Evolutionary conservation across 805 yeast species (phyloP), one percentile per base, ranked within the genome.

Genomic region (Blastobotrys americana): DNA sequence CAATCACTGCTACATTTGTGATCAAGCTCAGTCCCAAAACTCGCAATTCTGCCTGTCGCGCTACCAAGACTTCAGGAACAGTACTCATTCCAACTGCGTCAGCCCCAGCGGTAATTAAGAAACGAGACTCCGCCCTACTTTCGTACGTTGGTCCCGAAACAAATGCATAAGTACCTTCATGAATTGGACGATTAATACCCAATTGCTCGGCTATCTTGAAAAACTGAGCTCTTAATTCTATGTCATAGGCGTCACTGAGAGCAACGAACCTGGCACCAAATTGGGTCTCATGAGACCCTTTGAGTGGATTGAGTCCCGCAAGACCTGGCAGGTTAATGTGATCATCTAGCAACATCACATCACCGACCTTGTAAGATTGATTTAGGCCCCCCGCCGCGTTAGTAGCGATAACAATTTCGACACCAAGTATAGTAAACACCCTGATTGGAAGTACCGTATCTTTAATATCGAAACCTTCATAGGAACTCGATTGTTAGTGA

Each of bases 1-100:
- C 82, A 20, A 74, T 73, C 4, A 88, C 84, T 31, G 86, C 88
- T 1, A 77, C 80, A 59, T 90, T 90, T 17, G 97, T 90, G 54
- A 90, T 82, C 49, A 93, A 71, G 51, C 93, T 82, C 35, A 90
- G 63, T 0, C 97, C 97, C 50, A 90, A 67, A 3, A 88, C 95
- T 51, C 70, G 73, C 67, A 93, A 64, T 1, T 89, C 95, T 47
- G 80, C 74, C 62, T 93, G 97, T 61, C 95, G 79, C 1, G 96
- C 97, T 16, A 87, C 82, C 49, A 87, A 78, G 2, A 87, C 95
- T 64, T 90, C 98, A 0, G 98, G 97, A 27, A 90, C 97, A 0
- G 97, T 93, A 46, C 95, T 84, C 98, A 90, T 90, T 3, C 97
- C 97, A 2, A 89, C 97, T 0, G 93, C 84, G 63, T 90, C 97